A percentile compares a stretch with the other conserved stretches of the same genome.
These are phyloP conservation scores for Tulasnella sp. DNA, from an alignment of 768 basidiomycete species.

Conservation along the genomic window DNA sequence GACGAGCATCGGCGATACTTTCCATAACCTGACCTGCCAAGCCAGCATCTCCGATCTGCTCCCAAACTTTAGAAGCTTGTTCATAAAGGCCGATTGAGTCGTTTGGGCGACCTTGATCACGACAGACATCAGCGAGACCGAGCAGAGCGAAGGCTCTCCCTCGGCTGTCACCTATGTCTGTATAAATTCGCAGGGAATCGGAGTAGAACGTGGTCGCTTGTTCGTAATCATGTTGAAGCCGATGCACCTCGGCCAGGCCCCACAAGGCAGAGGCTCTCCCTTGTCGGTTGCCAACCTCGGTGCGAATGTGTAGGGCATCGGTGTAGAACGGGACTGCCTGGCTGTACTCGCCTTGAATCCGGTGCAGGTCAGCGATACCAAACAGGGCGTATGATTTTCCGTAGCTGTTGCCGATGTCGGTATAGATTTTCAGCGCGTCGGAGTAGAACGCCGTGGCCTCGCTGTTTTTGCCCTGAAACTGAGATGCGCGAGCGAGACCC, in stretches of 20 bases:
- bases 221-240: neutral
- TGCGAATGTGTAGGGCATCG: neutral
- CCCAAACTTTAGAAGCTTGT: neutral
- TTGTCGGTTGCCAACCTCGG: neutral
- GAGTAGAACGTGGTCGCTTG: too few relatives aligned
- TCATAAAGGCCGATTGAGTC: neutral
- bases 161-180: neutral
- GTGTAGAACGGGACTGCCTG: neutral
- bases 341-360: neutral
- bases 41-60: neutral
- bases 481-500: neutral
- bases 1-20: too few relatives aligned
- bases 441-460: neutral
- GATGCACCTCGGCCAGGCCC: neutral
- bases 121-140: neutral
- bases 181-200: too few relatives aligned
- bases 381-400: neutral
- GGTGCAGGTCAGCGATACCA: neutral
- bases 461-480: neutral
- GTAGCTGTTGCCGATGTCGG: neutral
- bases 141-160: neutral
- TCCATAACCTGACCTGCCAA: too few relatives aligned
- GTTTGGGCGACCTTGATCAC: neutral
- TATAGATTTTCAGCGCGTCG: neutral
- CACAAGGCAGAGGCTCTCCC: neutral